phyloP scores from a whole-genome alignment of 1,139 yeast genomes.

The Sugiyamaella pinicola region DNA sequence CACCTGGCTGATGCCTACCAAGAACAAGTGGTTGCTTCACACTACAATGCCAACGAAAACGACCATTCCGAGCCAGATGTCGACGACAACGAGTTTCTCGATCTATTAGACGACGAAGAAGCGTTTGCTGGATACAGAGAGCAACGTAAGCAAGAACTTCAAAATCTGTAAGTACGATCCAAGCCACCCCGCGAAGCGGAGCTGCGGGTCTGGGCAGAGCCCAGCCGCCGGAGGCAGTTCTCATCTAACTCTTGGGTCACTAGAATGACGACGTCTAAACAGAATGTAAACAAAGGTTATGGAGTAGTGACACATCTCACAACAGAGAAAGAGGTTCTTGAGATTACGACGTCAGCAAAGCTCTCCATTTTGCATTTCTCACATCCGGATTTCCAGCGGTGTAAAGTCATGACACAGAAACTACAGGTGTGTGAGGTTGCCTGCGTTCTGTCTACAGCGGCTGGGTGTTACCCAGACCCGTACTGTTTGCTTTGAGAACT shows the following conservation, averaged over 20 bases:
- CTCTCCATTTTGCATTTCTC: conserved; percentile 65
- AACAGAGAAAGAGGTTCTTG: conserved; percentile 61
- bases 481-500: conserved; percentile 2
- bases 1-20: conserved; percentile 16
- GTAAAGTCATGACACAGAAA: conserved; percentile 51
- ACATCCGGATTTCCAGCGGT: conserved; percentile 61
- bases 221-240: neutral
- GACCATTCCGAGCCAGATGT: conserved; percentile 25
- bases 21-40: conserved; percentile 14
- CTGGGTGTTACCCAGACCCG: conserved; percentile 2
- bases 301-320: conserved; percentile 48
- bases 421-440: conserved; percentile 9
- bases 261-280: conserved; percentile 44
- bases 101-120: conserved; percentile 65
- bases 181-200: neutral
- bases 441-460: neutral
- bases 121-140: conserved; percentile 78
- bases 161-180: conserved; percentile 42
- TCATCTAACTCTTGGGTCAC: neutral
- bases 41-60: conserved; percentile 4
- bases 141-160: conserved; percentile 63
- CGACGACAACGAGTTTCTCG: conserved; percentile 40
- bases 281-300: conserved; percentile 46
- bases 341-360: conserved; percentile 49
- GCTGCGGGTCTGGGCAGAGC: neutral